Evolutionary conservation across 2,329 filamentous ascomycete genomes (phyloP).

Genomic region (Ophiocordyceps sinensis): DNA sequence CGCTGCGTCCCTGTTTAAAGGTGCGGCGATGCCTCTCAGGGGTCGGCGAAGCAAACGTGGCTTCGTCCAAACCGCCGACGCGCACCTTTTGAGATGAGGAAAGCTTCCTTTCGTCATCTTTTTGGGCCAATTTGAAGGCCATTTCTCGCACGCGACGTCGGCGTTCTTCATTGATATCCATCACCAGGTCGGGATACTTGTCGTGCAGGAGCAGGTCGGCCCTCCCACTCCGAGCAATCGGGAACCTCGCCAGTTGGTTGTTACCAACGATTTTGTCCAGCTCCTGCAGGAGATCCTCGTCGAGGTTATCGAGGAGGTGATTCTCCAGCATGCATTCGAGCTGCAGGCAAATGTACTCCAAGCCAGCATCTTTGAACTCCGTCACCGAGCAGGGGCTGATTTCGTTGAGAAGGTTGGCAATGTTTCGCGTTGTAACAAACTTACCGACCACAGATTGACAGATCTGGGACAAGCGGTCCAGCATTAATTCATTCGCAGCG

Average conservation of each 20-base stretch:
- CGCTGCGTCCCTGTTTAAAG: slow-evolving; percentile 32
- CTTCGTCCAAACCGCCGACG: slow-evolving; percentile 52
- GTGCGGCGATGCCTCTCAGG: slow-evolving; percentile 31
- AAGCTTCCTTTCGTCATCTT: slow-evolving; percentile 48
- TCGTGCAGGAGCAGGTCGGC: slow-evolving; percentile 53
- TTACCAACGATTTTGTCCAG: slow-evolving; percentile 67
- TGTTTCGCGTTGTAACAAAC: slow-evolving; percentile 76
- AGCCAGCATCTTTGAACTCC: slow-evolving; percentile 72
- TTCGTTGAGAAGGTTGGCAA: slow-evolving; percentile 71
- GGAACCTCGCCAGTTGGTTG: slow-evolving; percentile 67
- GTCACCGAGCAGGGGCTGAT: slow-evolving; percentile 72
- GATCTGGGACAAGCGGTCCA: slow-evolving; percentile 77
- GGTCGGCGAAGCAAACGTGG: slow-evolving; percentile 21
- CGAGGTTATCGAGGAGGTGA: slow-evolving; percentile 70
- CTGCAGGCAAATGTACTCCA: slow-evolving; percentile 87
- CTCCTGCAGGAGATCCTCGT: slow-evolving; percentile 67
- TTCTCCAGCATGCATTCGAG: slow-evolving; percentile 88
- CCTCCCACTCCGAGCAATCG: slow-evolving; percentile 62
- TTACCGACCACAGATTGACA: slow-evolving; percentile 75
- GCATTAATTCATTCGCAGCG: slow-evolving; percentile 87
- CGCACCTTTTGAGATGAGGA: slow-evolving; percentile 46
- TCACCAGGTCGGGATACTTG: slow-evolving; percentile 45
- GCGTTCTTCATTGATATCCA: slow-evolving; percentile 53
- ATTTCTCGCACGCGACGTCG: slow-evolving; percentile 64
- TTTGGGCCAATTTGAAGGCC: slow-evolving; percentile 48